Conservation (phyloP, 2,329 filamentous ascomycete genomes). For the Beauveria varroae region DNA sequence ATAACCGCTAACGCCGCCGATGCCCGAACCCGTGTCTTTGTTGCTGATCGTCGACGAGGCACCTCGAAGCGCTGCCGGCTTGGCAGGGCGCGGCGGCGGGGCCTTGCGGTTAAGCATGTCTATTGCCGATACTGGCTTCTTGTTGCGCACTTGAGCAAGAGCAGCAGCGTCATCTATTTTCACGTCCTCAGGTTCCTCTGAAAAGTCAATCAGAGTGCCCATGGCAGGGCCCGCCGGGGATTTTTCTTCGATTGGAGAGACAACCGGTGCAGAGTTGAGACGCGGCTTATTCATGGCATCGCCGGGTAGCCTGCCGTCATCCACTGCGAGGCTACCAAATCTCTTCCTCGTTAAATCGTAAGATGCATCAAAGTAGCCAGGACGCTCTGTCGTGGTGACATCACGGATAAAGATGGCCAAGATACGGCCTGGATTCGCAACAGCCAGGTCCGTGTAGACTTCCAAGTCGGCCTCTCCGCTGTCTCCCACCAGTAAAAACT, state of each 20-base stretch:
- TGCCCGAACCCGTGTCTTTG: conserved; percentile 13
- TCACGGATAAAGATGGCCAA: conserved; percentile 90
- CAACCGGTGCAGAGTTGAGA: conserved; percentile 19
- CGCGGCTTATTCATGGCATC: conserved; percentile 14
- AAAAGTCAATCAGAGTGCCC: conserved; percentile 55
- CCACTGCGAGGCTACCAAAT: conserved; percentile 19
- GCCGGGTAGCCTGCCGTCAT: conserved; percentile 16
- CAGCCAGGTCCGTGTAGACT: conserved; percentile 88
- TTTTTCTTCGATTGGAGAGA: conserved; percentile 16
- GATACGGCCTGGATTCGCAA: conserved; percentile 75
- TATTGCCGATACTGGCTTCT: conserved; percentile 19
- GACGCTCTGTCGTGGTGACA: conserved; percentile 69
- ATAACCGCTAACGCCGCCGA: background rate
- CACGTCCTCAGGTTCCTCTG: conserved; percentile 40
- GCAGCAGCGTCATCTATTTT: conserved; percentile 27
- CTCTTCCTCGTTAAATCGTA: conserved; percentile 25
- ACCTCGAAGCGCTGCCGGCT: conserved; percentile 49
- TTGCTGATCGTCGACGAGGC: conserved; percentile 25
- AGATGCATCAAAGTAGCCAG: conserved; percentile 69
- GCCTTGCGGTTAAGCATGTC: conserved; percentile 26
- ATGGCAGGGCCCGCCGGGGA: conserved; percentile 34
- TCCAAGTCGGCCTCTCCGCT: conserved; percentile 96
- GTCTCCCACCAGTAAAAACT: conserved; percentile 87
- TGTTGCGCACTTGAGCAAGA: conserved; percentile 22
- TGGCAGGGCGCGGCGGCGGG: conserved; percentile 47